phyloP scores from a whole-genome alignment of 1,139 yeast species.

The Chernovozyma aurita region DNA sequence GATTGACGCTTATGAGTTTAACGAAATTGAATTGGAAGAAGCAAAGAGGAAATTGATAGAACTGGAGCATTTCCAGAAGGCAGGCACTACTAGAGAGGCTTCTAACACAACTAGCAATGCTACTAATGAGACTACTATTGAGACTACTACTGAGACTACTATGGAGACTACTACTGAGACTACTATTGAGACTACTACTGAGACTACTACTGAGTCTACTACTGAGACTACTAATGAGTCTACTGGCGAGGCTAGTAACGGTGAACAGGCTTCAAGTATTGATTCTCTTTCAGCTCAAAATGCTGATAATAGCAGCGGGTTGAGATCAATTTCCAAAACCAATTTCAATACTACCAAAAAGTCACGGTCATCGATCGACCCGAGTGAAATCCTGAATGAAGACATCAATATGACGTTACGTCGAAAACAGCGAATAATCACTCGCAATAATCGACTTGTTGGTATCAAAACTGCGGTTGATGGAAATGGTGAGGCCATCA shows the following conservation, averaged over 20 bases:
- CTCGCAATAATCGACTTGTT: conserved; percentile 23
- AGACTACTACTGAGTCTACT: background rate
- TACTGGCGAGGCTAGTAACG: background rate
- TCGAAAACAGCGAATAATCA: conserved; percentile 32
- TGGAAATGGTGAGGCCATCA: background rate
- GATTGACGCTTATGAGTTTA: conserved; percentile 9
- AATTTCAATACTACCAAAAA: conserved; percentile 1
- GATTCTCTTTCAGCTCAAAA: background rate
- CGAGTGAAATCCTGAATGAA: conserved; percentile 9
- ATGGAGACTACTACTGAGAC: background rate
- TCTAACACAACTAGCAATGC: background rate
- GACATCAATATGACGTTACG: conserved; percentile 16
- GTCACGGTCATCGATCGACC: conserved; percentile 8
- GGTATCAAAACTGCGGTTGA: background rate
- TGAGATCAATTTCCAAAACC: background rate
- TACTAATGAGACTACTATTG: background rate
- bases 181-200: background rate
- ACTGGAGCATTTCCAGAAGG: conserved; percentile 13
- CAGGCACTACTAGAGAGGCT: background rate
- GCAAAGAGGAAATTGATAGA: conserved; percentile 7
- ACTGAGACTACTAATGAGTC: background rate
- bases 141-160: background rate
- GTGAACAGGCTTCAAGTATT: too few species aligned
- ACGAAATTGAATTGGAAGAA: conserved; percentile 5
- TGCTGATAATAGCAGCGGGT: background rate